Percentiles rank a stretch among this genome's conserved stretches.
Evolutionary conservation across 2,329 filamentous ascomycete species (phyloP).

Genomic region (Aspergillus neoniger): DNA sequence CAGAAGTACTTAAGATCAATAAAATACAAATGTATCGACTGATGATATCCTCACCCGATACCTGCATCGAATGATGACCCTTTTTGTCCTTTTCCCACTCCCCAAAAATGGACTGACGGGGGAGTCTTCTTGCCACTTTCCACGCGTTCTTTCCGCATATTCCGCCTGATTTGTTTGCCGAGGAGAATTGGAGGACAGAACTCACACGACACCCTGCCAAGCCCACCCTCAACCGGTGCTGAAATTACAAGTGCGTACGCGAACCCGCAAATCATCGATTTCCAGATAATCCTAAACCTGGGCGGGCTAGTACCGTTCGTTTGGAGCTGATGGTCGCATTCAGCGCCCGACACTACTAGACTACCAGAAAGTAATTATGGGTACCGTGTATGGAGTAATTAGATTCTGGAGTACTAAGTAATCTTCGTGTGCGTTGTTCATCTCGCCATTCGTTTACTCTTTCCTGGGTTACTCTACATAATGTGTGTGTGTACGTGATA

Average conservation of each 20-base stretch:
- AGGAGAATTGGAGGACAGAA: neutral
- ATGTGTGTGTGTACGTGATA: no score
- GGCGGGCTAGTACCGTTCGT: neutral
- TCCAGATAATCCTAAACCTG: slow-evolving; percentile 1
- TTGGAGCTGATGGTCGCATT: neutral
- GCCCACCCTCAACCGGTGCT: slow-evolving; percentile 4
- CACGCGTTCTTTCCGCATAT: slow-evolving; percentile 1
- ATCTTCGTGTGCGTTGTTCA: neutral
- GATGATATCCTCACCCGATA: neutral
- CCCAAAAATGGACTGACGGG: neutral
- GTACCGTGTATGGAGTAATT: neutral
- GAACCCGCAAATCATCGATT: slow-evolving; percentile 1
- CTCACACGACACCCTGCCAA: slow-evolving; percentile 20
- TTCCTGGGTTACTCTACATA: no score
- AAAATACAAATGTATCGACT: neutral
- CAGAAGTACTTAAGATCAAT: no score
- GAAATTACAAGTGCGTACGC: slow-evolving; percentile 7
- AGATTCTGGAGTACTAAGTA: neutral
- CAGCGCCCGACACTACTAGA: neutral
- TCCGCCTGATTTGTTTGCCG: slow-evolving; percentile 5
- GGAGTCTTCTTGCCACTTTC: neutral
- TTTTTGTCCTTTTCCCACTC: no score
- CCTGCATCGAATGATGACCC: neutral
- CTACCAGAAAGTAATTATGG: neutral
- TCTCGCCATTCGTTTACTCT: neutral